phyloP scores from a whole-genome alignment of 768 basidiomycete species.

The Phlebiopsis flavidoalba region DNA sequence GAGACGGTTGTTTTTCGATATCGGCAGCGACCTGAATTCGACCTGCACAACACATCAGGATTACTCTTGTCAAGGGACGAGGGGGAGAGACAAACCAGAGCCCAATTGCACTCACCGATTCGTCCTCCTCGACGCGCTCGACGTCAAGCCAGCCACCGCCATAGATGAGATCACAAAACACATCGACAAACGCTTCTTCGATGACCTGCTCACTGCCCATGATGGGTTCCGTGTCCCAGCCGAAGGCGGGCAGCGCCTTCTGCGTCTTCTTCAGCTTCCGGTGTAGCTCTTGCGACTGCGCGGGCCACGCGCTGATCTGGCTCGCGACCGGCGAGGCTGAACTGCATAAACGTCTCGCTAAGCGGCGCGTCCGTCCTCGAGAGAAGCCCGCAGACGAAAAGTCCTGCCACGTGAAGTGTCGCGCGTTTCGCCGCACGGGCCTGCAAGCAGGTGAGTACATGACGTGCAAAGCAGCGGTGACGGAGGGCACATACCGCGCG shows the following conservation, averaged over 20 bases:
- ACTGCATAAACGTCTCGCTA: slow-evolving; percentile 77
- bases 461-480: slow-evolving; percentile 6
- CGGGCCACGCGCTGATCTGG: slow-evolving; percentile 67
- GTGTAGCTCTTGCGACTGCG: slow-evolving; percentile 64
- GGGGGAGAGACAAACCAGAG: slow-evolving; percentile 53
- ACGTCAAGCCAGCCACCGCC: slow-evolving; percentile 84
- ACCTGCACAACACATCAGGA: slow-evolving; percentile 41
- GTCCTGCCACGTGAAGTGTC: slow-evolving; percentile 87
- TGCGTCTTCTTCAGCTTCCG: slow-evolving; percentile 83
- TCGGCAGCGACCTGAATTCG: slow-evolving; percentile 78
- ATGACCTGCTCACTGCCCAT: slow-evolving; percentile 74
- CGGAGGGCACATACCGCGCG: slow-evolving; percentile 43
- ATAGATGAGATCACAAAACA: slow-evolving; percentile 77
- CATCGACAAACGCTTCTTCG: slow-evolving; percentile 87
- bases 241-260: slow-evolving; percentile 76
- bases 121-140: slow-evolving; percentile 62
- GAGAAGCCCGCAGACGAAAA: slow-evolving; percentile 83
- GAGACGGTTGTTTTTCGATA: slow-evolving; percentile 24
- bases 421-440: slow-evolving; percentile 67
- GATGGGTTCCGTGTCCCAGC: slow-evolving; percentile 88
- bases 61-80: background rate
- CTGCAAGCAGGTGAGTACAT: slow-evolving; percentile 28
- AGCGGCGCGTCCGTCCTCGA: slow-evolving; percentile 72
- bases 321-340: slow-evolving; percentile 53
- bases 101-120: slow-evolving; percentile 93